Evolutionary conservation across 73 alveolate species (phyloP), one percentile per base, ranked within the genome.

Genomic region (Effrenium voratum): DNA sequence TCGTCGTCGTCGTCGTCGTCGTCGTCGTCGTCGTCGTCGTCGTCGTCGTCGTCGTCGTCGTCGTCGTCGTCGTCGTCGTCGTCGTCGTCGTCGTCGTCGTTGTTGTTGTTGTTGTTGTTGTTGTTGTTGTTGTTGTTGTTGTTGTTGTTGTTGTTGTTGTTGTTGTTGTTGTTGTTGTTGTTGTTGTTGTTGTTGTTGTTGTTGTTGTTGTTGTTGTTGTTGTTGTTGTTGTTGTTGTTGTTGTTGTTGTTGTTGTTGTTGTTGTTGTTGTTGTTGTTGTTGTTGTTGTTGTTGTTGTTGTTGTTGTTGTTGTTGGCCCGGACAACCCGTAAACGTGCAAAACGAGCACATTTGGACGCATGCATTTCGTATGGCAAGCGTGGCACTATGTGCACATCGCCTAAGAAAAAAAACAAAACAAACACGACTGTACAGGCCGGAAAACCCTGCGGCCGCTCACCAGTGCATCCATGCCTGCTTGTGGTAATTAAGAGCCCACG

Each of bases 21-120:
- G 70, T 55, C 70, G 70, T 55, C 70, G 70, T 55, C 70, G 70
- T 55, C 70, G 70, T 55, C 70, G 70, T 55, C 70, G 70, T 55
- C 70, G 70, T 55, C 70, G 70, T 55, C 70, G 70, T 55, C 70
- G 70, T 55, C 70, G 70, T 55, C 70, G 70, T 55, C 70, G 70
- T 55, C 70, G 70, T 55, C 70, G 70, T 55, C 70, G 70, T 55
- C 70, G 70, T 55, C 70, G 70, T 55, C 70, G 70, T 55, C 70
- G 70, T 55, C 70, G 70, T 55, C 70, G 70, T 55, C 70, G 70
- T 55, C 70, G 70, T 55, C 70, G 70, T 55, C 70, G 70, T 55
- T 24, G 70, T 55, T 24, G 70, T 55, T 24, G 70, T 55, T 24
- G 70, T 55, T 24, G 70, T 55, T 24, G 70, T 55, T 24, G 70